phyloP scores from a whole-genome alignment of 352 stramenopile species.

The Pelagophyceae sp. region DNA sequence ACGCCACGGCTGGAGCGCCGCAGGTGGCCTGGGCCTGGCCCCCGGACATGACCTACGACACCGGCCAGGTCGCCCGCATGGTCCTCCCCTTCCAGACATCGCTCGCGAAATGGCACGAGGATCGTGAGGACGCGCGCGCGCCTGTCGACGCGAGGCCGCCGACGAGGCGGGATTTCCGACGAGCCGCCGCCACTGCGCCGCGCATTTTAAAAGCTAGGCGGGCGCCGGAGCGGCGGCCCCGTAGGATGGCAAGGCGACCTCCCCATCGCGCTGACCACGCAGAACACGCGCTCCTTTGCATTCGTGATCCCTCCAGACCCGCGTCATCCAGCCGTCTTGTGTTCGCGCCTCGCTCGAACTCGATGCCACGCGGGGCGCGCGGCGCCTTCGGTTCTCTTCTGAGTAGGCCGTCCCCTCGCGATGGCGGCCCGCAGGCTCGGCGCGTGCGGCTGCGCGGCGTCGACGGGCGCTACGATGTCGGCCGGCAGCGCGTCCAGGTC shows the following conservation, averaged over 20 bases:
- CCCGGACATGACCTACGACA: not conserved
- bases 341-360: too few species aligned
- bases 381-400: too few species aligned
- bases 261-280: not conserved
- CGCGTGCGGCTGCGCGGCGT: not conserved
- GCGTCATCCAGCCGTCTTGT: too few species aligned
- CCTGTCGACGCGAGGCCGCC: too few species aligned
- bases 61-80: not conserved
- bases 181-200: too few species aligned
- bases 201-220: too few species aligned
- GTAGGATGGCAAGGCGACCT: not conserved
- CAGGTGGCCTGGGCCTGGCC: not conserved
- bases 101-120: not conserved
- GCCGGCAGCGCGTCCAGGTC: not conserved
- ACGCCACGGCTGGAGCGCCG: not conserved
- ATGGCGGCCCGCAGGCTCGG: not conserved
- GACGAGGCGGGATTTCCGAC: too few species aligned
- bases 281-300: not conserved
- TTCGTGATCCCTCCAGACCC: not conserved
- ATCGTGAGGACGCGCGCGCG: not conserved
- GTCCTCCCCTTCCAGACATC: not conserved
- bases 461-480: not conserved
- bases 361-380: too few species aligned
- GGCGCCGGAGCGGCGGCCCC: too few species aligned
- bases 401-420: not conserved